Percentiles rank a stretch among this genome's conserved stretches.
Conservation (phyloP, 1,284 basidiomycete species). For the Cerrena zonata region DNA sequence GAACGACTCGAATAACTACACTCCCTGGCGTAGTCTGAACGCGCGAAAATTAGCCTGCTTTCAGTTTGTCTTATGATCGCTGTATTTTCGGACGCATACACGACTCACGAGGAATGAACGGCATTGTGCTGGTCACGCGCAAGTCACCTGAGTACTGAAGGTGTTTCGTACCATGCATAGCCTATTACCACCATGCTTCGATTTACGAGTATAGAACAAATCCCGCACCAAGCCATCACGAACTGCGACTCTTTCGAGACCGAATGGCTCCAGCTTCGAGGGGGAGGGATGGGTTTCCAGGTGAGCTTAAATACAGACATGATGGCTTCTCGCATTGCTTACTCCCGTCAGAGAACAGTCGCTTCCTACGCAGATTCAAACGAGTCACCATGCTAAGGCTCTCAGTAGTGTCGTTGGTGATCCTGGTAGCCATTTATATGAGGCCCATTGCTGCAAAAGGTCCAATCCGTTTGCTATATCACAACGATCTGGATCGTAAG, state of each 20-base stretch:
- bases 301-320: neutral
- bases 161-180: no score
- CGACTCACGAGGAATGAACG: neutral
- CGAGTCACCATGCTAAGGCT: neutral
- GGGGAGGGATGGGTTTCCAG: neutral
- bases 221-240: neutral
- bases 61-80: neutral
- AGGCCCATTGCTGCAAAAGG: neutral
- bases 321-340: neutral
- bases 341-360: neutral
- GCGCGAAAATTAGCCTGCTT: neutral
- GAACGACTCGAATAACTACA: no score
- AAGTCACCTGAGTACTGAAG: neutral
- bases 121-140: neutral
- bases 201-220: neutral
- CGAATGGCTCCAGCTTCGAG: neutral
- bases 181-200: neutral
- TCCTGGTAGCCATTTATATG: neutral
- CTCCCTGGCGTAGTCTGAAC: neutral
- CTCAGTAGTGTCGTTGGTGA: neutral
- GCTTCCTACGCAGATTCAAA: neutral
- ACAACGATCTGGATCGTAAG: slow-evolving; percentile 26
- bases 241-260: neutral
- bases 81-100: neutral
- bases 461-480: slow-evolving; percentile 16